These are phyloP conservation scores for Dicorynia guianensis DNA, from an alignment of 306 rosid genomes.

Conservation along the genomic window DNA sequence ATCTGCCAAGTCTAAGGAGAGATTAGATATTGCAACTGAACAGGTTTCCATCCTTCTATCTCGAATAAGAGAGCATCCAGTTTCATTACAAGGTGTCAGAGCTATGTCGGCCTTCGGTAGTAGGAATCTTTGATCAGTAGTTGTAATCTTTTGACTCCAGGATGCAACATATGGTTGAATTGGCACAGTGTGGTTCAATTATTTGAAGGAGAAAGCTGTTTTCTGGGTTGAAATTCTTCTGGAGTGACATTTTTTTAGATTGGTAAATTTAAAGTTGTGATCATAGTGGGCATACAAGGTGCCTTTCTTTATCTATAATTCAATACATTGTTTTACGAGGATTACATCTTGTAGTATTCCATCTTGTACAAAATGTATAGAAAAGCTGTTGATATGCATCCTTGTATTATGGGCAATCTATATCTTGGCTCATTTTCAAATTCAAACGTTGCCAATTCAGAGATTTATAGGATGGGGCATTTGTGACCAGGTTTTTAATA, in stretches of 20 bases:
- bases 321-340: conserved; percentile 11
- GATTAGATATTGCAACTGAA: conserved; percentile 82
- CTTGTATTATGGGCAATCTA: conserved; percentile 28
- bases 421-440: neutral
- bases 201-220: conserved; percentile 26
- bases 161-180: conserved; percentile 15
- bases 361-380: conserved; percentile 52
- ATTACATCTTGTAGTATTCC: conserved; percentile 44
- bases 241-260: conserved; percentile 43
- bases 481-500: conserved; percentile 4
- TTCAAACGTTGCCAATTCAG: neutral
- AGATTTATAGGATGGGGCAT: neutral
- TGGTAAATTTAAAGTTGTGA: conserved; percentile 24
- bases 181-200: conserved; percentile 25
- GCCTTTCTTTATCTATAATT: neutral
- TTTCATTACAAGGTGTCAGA: conserved; percentile 68
- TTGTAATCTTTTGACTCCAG: conserved; percentile 56
- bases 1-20: conserved; percentile 86
- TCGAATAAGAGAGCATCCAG: conserved; percentile 78
- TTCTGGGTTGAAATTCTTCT: conserved; percentile 30
- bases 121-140: conserved; percentile 60
- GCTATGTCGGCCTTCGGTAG: conserved; percentile 58
- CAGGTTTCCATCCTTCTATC: conserved; percentile 78
- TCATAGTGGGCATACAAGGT: conserved; percentile 21
- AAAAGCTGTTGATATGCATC: conserved; percentile 35